Conservation (phyloP, 2,329 filamentous ascomycete genomes). For the Zymoseptoria brevis region DNA sequence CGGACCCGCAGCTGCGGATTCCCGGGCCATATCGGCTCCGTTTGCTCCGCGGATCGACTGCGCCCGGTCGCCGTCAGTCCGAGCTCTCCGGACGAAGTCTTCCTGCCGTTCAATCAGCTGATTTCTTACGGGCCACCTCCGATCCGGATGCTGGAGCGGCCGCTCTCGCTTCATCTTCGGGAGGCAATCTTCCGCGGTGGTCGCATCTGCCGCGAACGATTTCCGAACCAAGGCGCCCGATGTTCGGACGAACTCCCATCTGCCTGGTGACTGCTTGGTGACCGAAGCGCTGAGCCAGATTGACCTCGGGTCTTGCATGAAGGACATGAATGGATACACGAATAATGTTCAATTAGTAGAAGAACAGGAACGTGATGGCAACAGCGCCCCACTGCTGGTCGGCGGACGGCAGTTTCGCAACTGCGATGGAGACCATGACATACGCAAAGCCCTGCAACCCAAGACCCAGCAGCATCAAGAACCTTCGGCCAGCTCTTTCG, state of each 20-base stretch:
- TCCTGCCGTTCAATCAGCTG: neutral
- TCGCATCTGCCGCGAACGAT: neutral
- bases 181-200: neutral
- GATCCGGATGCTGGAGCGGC: neutral
- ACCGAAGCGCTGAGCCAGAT: no score
- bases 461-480: conserved; percentile 8
- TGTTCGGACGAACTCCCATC: no score
- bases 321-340: no score
- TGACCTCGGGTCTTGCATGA: no score
- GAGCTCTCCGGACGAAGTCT: neutral
- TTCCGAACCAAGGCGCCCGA: no score
- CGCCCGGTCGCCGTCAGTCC: neutral
- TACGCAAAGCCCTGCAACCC: conserved; percentile 7
- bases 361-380: conserved; percentile 11
- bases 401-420: conserved; percentile 5
- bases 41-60: neutral
- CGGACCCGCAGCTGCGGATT: neutral
- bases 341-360: conserved; percentile 1
- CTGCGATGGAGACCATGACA: conserved; percentile 9
- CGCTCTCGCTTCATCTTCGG: neutral
- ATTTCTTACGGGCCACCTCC: neutral
- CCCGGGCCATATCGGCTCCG: conserved; percentile 4
- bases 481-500: conserved; percentile 7
- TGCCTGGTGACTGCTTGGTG: neutral
- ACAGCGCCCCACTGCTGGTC: conserved; percentile 11